phyloP scores from a whole-genome alignment of 2,329 filamentous ascomycete species.

The Cladorrhinum sp. region DNA sequence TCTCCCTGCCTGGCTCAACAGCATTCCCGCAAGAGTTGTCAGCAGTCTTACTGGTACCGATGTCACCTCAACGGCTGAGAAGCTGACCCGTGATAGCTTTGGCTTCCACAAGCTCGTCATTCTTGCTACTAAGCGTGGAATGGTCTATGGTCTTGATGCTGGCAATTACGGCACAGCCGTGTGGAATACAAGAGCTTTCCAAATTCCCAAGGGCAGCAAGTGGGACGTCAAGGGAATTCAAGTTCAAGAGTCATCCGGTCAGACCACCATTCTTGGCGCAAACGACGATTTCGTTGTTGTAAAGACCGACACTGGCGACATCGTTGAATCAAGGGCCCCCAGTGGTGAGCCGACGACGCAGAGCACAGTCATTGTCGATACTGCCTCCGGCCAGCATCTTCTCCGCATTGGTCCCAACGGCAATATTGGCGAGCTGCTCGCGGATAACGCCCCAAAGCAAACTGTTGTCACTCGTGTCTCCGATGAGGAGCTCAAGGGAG shows the following conservation, averaged over 20 bases:
- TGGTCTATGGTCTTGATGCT: slow-evolving; percentile 75
- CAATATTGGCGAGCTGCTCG: slow-evolving; percentile 45
- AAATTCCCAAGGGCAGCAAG: slow-evolving; percentile 50
- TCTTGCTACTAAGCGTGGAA: slow-evolving; percentile 74
- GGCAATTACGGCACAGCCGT: slow-evolving; percentile 69
- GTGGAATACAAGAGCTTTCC: slow-evolving; percentile 68
- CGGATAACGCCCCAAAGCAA: slow-evolving; percentile 47
- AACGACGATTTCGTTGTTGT: slow-evolving; percentile 62
- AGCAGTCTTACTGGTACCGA: slow-evolving; percentile 61
- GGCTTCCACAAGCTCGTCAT: slow-evolving; percentile 85
- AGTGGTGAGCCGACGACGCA: slow-evolving; percentile 40
- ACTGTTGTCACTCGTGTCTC: slow-evolving; percentile 52
- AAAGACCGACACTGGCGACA: slow-evolving; percentile 50
- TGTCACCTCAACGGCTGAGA: slow-evolving; percentile 40
- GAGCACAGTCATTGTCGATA: slow-evolving; percentile 52
- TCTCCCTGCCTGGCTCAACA: slow-evolving; percentile 69
- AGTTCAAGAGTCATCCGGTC: slow-evolving; percentile 54
- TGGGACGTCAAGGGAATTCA: slow-evolving; percentile 69
- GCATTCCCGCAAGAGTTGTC: slow-evolving; percentile 66
- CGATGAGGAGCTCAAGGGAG: slow-evolving; percentile 51
- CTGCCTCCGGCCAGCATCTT: slow-evolving; percentile 50
- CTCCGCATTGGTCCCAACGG: slow-evolving; percentile 53
- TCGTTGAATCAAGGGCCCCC: slow-evolving; percentile 42
- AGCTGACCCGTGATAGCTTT: slow-evolving; percentile 68
- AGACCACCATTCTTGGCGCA: slow-evolving; percentile 56